These are phyloP conservation scores for Dryas octopetala DNA, from an alignment of 306 rosid species.

Conservation along the genomic window DNA sequence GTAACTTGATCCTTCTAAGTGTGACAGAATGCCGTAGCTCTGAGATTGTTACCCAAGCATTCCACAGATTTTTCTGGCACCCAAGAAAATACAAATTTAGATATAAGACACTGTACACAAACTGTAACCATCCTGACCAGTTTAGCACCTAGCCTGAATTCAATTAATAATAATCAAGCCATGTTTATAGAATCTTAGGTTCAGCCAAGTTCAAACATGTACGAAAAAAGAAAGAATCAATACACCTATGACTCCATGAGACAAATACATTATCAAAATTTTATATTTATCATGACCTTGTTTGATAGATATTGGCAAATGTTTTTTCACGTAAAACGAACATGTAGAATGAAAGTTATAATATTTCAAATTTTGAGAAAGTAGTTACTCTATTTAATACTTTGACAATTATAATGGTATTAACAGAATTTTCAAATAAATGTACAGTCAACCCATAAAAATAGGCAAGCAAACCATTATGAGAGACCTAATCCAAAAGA, in stretches of 20 bases:
- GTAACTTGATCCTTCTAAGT: conserved; percentile 90
- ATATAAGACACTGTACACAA: conserved; percentile 25
- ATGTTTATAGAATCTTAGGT: not conserved
- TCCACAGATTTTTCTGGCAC: conserved; percentile 87
- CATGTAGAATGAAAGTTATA: no score
- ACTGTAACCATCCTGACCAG: conserved; percentile 11
- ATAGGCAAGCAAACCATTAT: not conserved
- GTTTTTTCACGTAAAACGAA: not conserved
- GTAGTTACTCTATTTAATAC: not conserved
- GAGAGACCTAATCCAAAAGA: not conserved
- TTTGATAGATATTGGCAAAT: not conserved
- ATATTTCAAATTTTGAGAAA: no score
- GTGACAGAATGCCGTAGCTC: conserved; percentile 96
- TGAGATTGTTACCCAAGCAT: conserved; percentile 96
- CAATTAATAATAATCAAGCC: no score
- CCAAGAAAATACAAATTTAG: conserved; percentile 35
- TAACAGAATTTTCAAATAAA: not conserved
- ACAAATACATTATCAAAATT: not conserved
- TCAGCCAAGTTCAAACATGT: not conserved
- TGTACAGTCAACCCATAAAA: not conserved
- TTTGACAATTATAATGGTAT: not conserved
- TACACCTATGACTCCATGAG: not conserved
- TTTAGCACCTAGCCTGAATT: not conserved
- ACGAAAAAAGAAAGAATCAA: not conserved
- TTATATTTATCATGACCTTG: not conserved